Evolutionary conservation across 129 eudicot genomes (phyloP).

Genomic region (Artemisia argyi): DNA sequence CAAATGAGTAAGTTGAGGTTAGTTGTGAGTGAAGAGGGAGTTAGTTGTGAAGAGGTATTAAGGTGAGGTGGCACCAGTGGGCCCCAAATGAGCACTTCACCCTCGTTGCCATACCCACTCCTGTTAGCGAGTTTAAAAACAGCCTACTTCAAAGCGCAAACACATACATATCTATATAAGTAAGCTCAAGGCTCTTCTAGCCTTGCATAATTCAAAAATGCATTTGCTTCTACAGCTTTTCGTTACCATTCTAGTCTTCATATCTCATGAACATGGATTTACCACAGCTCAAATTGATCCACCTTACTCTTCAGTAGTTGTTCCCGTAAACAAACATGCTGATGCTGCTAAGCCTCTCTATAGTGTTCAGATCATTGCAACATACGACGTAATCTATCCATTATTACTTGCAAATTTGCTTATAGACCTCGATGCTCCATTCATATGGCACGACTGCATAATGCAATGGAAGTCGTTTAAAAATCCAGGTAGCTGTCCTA

Average conservation of each 20-base stretch:
- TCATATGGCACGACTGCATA: background rate
- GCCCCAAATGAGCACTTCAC: no score
- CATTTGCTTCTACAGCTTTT: background rate
- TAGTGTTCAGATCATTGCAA: background rate
- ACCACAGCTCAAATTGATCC: background rate
- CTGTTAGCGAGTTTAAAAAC: no score
- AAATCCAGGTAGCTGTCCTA: no score
- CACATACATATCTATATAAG: no score
- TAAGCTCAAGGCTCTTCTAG: no score
- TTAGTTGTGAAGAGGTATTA: no score
- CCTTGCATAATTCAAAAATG: conserved; percentile 8
- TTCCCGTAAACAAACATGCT: conserved; percentile 11
- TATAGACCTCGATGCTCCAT: conserved; percentile 24
- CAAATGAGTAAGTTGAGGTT: no score
- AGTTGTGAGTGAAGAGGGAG: no score
- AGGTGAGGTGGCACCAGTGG: no score
- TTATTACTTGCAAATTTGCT: conserved; percentile 11
- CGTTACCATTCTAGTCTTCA: conserved; percentile 7
- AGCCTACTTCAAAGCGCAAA: no score
- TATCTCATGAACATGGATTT: background rate
- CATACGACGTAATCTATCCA: background rate
- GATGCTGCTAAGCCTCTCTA: conserved; percentile 20
- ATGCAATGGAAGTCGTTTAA: no score
- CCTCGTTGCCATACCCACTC: no score
- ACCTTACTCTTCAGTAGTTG: background rate